Base-by-base conservation (phyloP, 2,329 filamentous ascomycete species). In the Coniochaeta sp. region DNA sequence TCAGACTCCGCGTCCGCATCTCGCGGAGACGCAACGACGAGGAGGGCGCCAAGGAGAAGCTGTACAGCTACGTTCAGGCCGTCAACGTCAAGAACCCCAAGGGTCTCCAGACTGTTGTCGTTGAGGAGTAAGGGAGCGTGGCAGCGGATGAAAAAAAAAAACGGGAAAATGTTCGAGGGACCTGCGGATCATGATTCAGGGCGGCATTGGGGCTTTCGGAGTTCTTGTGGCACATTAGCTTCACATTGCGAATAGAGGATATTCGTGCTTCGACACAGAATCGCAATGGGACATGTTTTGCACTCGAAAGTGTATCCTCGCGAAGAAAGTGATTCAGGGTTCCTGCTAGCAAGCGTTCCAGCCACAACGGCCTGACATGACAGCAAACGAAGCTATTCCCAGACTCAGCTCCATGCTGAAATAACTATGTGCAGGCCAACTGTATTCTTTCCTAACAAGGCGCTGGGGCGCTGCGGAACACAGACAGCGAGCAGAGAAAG, bases 1-100 rank as follows among this genome's bases (percentile, higher is more conserved):
- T 89, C 90, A 89, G 96, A 81, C 86, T 99, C 73, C 93, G 95
- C 75, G 88, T 99, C 76, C 92, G 96, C 82, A 97, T 99, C 83
- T 96, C 92, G 77, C 91, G 95, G 82, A 96, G 96, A 89, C 91
- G 95, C 88, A 99, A 99, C 84, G 95, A 99, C 80, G 95, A 98
- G 86, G 95, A 99, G 84, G 91, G 91, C 74, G 95, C 96, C 78
- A 96, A 96, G 86, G 91, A 99, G 88, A 96, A 96, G 87, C 89
- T 99, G 70, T 99, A 98, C 89, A 95, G 90, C 80, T 97, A 96
- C 83, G 95, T 99, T 72, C 93, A 99, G 88, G 95, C 95, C 72
- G 95, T 99, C 78, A 97, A 97, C 81, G 93, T 98, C 77, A 96
- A 98, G 91, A 90, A 96, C 82, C 88, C 92, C 80, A 98, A 97